Evolutionary conservation across 208 protist species (phyloP).

Genomic region (Acanthamoeba triangularis): DNA sequence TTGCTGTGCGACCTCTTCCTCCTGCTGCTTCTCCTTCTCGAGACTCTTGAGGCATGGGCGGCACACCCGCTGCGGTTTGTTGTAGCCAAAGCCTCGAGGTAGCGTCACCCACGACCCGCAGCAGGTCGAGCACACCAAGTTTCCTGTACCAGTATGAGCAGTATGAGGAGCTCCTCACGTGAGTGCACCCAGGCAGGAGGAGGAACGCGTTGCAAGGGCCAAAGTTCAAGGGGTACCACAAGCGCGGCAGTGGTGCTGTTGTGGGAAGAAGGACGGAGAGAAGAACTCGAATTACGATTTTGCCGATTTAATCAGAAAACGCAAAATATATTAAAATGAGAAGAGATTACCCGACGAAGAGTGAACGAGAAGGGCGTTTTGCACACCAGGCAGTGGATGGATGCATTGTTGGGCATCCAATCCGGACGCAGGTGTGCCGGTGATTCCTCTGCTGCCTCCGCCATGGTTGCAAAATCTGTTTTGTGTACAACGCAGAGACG

Average conservation of each 20-base stretch:
- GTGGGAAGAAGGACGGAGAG: neutral
- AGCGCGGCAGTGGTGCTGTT: constrained; percentile 36
- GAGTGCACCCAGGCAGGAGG: neutral
- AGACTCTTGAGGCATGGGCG: neutral
- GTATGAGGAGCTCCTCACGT: neutral
- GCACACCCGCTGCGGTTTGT: constrained; percentile 22
- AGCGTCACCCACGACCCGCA: neutral
- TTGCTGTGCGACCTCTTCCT: neutral
- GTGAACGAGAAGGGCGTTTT: constrained; percentile 55
- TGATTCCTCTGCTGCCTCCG: neutral
- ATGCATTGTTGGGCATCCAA: constrained; percentile 58
- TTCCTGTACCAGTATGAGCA: neutral
- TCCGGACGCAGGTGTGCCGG: neutral
- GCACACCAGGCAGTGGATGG: constrained; percentile 33
- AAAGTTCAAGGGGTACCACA: neutral
- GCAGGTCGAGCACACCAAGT: constrained; percentile 15
- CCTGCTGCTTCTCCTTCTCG: constrained; percentile 37
- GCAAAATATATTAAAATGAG: too few relatives aligned
- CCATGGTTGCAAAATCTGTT: neutral
- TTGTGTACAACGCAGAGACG: neutral
- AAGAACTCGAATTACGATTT: neutral
- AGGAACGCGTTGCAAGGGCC: neutral
- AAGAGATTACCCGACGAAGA: neutral
- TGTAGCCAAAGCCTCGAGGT: neutral
- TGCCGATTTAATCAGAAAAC: neutral